phyloP scores from a whole-genome alignment of 2,329 filamentous ascomycete genomes.

The Sclerotinia sclerotiorum region DNA sequence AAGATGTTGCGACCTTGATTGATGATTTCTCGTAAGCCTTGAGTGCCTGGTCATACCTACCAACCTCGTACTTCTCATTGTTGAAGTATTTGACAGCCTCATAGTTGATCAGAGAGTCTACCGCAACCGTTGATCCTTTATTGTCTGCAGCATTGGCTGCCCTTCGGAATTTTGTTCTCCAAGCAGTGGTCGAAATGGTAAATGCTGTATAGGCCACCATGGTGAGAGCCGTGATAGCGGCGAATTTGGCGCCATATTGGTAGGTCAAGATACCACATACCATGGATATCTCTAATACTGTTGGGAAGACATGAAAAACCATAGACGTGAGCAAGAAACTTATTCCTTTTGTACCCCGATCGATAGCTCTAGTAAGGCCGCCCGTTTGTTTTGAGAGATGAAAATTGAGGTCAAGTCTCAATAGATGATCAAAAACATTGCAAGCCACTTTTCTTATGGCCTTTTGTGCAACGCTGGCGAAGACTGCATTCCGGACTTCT shows the following conservation, averaged over 20 bases:
- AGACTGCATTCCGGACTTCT: conserved; percentile 92
- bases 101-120: conserved; percentile 97
- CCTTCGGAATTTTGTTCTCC: conserved; percentile 94
- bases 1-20: conserved; percentile 93
- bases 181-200: conserved; percentile 93
- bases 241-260: conserved; percentile 90
- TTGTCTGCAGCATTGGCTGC: conserved; percentile 97
- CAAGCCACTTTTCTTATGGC: conserved; percentile 88
- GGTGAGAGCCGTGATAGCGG: conserved; percentile 82
- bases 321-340: conserved; percentile 96
- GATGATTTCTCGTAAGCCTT: conserved; percentile 87
- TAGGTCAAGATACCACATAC: conserved; percentile 96
- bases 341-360: conserved; percentile 96
- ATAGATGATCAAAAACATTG: conserved; percentile 88
- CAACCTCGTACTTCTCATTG: conserved; percentile 93
- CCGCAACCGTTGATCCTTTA: conserved; percentile 88
- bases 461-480: conserved; percentile 95
- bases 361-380: conserved; percentile 88
- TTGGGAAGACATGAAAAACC: conserved; percentile 96
- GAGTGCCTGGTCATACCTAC: conserved; percentile 84
- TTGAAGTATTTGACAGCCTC: conserved; percentile 99
- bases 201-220: conserved; percentile 97
- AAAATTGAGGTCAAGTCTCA: conserved; percentile 88
- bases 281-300: conserved; percentile 88
- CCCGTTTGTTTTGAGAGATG: conserved; percentile 94